Evolutionary conservation across 208 protist genomes (phyloP), one percentile per base, ranked within the genome.

Genomic region (Leishmania guyanensis): DNA sequence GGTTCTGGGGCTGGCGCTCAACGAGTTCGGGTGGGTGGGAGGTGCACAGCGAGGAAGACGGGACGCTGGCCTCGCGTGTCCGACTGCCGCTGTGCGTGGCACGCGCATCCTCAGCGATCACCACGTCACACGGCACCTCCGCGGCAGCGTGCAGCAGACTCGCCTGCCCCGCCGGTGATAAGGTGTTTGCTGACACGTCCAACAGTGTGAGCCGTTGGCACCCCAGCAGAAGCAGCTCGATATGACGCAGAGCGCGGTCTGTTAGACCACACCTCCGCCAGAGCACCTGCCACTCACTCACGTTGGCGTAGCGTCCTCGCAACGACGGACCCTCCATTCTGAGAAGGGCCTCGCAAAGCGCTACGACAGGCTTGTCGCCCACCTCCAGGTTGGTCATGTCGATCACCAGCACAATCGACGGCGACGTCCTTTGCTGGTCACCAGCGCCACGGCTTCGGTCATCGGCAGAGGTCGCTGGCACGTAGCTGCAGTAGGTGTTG

Each of bases 261-360:
- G 90, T 93, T 48, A 94, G 86, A 2, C 64, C 68, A 71, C 93
- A 94, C 12, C 79, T 56, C 16, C 81, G 82, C 66, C 91, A 81
- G 12, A 81, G 29, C 10, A 93, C 33, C 9, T 87, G 88, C 88
- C 88, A 91, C 69, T 87, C 84, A 17, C 48, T 53, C 4, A 90
- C 72, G 17, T 51, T 54, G 70, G 73, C 48, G 12, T 58, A 22
- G 6, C 39, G 60, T 39, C 48, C 26, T n/a, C 74, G 83, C 36
- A 50, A 62, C 58, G 71, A 73, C 0, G 75, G 62, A 3, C 64
- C 39, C 14, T 88, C 80, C 10, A 93, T 73, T 73, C 92, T 93
- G 43, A 94, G 54, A 36, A 96, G 84, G 22, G 87, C 66, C 84
- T 96, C 93, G 20, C 81, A 86, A 17, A 95, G 68, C 9, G 93